A percentile compares a stretch with the other conserved stretches of the same genome.
Conservation (phyloP, 2,329 filamentous ascomycete genomes). For the Bipolaris bicolor region DNA sequence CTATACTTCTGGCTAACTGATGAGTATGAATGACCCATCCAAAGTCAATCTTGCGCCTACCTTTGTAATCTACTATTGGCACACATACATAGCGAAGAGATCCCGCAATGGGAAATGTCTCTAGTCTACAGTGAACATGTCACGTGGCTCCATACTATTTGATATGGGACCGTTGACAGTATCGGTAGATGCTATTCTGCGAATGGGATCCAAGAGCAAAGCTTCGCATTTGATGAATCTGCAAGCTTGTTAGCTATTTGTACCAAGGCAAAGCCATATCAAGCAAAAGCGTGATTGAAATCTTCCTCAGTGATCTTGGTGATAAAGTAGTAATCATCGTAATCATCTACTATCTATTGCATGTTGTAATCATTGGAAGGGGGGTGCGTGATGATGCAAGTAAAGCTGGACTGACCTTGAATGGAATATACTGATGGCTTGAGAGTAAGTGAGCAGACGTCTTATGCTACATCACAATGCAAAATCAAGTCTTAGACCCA, state of each 20-base stretch:
- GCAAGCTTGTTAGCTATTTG: conserved; percentile 31
- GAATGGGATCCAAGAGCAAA: background rate
- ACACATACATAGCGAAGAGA: background rate
- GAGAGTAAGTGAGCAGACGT: background rate
- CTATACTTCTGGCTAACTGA: background rate
- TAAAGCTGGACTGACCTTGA: conserved; percentile 21
- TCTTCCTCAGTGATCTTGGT: conserved; percentile 73
- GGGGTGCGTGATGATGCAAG: conserved; percentile 21
- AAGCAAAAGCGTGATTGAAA: conserved; percentile 20
- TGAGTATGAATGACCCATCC: background rate
- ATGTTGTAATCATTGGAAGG: conserved; percentile 70
- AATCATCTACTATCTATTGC: conserved; percentile 71
- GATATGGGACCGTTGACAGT: background rate
- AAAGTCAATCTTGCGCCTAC: background rate
- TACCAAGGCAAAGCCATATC: conserved; percentile 7
- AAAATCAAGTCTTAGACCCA: background rate
- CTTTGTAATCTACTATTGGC: background rate
- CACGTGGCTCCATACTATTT: background rate
- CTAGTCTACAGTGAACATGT: background rate
- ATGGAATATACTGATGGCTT: background rate
- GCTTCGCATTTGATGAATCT: conserved; percentile 8
- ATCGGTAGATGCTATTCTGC: background rate
- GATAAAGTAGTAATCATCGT: conserved; percentile 63
- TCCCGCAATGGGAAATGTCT: too few species aligned
- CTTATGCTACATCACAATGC: too few species aligned